A percentile compares a stretch with the other conserved stretches of the same genome.
These are phyloP conservation scores for Globisporangium lucens DNA, from an alignment of 352 stramenopile genomes.

Conservation along the genomic window DNA sequence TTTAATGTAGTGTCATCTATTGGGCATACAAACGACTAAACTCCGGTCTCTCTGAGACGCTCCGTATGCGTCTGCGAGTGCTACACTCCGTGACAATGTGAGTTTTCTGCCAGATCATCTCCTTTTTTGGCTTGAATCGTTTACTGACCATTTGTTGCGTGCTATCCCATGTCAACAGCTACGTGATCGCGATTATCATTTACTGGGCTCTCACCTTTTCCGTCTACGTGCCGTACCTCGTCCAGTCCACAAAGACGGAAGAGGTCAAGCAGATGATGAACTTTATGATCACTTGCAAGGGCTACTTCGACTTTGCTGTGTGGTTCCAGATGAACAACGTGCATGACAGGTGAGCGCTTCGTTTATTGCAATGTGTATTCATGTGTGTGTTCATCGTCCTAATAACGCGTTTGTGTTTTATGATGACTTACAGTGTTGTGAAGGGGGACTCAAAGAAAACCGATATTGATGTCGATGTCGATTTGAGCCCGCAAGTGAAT, in stretches of 20 bases:
- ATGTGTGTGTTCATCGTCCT: not conserved
- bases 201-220: constrained; percentile 87
- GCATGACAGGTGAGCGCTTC: constrained; percentile 34
- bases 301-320: constrained; percentile 88
- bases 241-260: constrained; percentile 48
- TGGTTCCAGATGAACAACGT: constrained; percentile 91
- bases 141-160: not conserved
- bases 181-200: constrained; percentile 90
- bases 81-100: constrained; percentile 87
- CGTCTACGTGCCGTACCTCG: constrained; percentile 83
- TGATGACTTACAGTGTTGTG: not conserved
- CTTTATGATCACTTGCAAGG: constrained; percentile 90
- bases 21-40: constrained; percentile 79
- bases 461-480: constrained; percentile 81
- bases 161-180: constrained; percentile 30
- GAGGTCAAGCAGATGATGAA: constrained; percentile 80
- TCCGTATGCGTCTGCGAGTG: constrained; percentile 82
- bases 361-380: not conserved
- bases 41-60: constrained; percentile 77
- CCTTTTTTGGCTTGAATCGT: not conserved
- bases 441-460: constrained; percentile 35
- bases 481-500: constrained; percentile 85
- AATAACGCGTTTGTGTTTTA: not conserved
- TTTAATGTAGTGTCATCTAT: constrained; percentile 61
- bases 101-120: constrained; percentile 15